phyloP scores from a whole-genome alignment of 1,284 basidiomycete genomes.

The Ceratobasidium sp. region DNA sequence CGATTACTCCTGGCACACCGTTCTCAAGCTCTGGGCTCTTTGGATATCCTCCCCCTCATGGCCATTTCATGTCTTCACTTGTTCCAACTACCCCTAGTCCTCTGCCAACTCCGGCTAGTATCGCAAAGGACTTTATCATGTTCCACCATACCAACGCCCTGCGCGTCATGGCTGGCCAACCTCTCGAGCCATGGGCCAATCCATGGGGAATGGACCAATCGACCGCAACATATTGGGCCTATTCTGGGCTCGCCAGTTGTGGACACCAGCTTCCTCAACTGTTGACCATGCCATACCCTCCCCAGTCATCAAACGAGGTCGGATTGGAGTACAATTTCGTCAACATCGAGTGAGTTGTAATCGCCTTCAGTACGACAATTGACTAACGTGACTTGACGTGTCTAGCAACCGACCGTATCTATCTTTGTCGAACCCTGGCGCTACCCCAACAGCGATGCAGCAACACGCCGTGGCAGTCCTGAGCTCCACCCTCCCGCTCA shows the following conservation, averaged over 20 bases:
- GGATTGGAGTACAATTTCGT: constrained; percentile 67
- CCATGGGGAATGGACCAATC: constrained; percentile 38
- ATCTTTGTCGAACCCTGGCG: constrained; percentile 58
- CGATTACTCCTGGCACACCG: background rate
- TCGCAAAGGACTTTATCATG: constrained; percentile 41
- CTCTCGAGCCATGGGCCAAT: constrained; percentile 35
- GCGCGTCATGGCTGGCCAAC: constrained; percentile 41
- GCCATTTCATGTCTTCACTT: background rate
- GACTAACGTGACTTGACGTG: constrained; percentile 40
- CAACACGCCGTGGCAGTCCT: constrained; percentile 71
- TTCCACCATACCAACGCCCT: constrained; percentile 43
- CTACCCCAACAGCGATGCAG: constrained; percentile 65
- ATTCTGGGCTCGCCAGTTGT: constrained; percentile 61
- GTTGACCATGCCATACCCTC: constrained; percentile 43
- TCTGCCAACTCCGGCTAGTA: constrained; percentile 18
- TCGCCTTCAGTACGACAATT: constrained; percentile 1
- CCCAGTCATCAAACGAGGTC: constrained; percentile 45
- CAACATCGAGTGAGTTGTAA: constrained; percentile 62
- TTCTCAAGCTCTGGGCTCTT: background rate
- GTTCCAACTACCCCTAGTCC: background rate
- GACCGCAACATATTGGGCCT: constrained; percentile 23
- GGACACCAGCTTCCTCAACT: constrained; percentile 55
- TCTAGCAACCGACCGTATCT: constrained; percentile 68
- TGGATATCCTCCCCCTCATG: background rate
- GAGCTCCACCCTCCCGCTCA: constrained; percentile 70